Percentiles rank a stretch among this genome's conserved stretches.
phyloP scores from a whole-genome alignment of 2,329 filamentous ascomycete species.

The Alternaria sp. region DNA sequence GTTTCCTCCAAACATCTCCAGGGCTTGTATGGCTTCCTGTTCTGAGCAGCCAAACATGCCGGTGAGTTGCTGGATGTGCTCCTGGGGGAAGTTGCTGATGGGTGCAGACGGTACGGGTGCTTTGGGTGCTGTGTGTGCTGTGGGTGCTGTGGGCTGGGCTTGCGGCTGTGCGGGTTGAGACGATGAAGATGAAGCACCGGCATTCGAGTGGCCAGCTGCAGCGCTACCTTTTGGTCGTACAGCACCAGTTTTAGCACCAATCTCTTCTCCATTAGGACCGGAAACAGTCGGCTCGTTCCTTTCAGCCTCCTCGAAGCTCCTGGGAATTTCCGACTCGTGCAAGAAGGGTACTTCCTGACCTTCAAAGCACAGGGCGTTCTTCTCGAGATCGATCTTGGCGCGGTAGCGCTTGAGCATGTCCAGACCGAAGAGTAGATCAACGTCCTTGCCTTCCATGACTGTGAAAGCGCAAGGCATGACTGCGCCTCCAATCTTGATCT shows the following conservation, averaged over 20 bases:
- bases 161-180: conserved; percentile 21
- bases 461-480: conserved; percentile 95
- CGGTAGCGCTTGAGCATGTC: conserved; percentile 98
- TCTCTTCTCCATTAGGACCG: conserved; percentile 86
- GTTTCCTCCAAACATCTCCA: conserved; percentile 84
- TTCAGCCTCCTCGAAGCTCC: conserved; percentile 73
- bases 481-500: conserved; percentile 88
- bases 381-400: conserved; percentile 85
- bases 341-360: conserved; percentile 89
- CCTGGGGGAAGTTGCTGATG: conserved; percentile 60
- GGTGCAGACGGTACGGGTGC: conserved; percentile 29
- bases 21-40: conserved; percentile 77
- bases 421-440: conserved; percentile 89
- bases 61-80: conserved; percentile 77
- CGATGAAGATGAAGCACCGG: conserved; percentile 28
- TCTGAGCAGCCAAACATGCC: conserved; percentile 76
- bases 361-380: conserved; percentile 86
- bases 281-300: conserved; percentile 82
- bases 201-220: conserved; percentile 37
- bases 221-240: conserved; percentile 64
- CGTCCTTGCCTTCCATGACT: conserved; percentile 98
- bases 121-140: conserved; percentile 15
- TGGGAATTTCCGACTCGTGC: conserved; percentile 93
- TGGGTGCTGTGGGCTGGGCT: conserved; percentile 24
- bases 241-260: conserved; percentile 83